phyloP scores from a whole-genome alignment of 2,329 filamentous ascomycete species.

The Biscogniauxia marginata region DNA sequence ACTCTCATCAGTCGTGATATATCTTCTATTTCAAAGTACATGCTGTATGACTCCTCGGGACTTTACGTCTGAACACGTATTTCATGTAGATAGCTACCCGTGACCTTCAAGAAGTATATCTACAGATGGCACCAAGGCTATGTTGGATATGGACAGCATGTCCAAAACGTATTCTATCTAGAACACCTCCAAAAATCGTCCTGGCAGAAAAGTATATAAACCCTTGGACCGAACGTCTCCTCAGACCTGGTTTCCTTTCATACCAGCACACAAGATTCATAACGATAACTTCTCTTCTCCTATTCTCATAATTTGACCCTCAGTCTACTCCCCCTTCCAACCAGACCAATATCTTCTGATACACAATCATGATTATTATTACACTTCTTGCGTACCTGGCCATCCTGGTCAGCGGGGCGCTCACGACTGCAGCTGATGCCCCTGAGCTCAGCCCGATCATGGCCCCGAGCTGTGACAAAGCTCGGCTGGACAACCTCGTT shows the following conservation, averaged over 20 bases:
- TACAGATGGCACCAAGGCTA: not conserved
- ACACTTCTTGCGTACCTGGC: not conserved
- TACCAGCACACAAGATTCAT: not conserved
- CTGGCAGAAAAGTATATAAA: not conserved
- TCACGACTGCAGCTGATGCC: not conserved
- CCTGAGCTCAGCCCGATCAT: constrained; percentile 3
- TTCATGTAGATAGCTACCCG: not conserved
- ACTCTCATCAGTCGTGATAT: not conserved
- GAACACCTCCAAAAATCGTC: no score
- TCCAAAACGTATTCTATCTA: not conserved
- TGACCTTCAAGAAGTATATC: not conserved
- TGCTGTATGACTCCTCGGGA: not conserved
- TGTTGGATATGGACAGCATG: not conserved
- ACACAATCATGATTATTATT: not conserved
- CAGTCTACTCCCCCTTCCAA: not conserved
- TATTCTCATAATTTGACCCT: not conserved
- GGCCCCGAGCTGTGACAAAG: constrained; percentile 14
- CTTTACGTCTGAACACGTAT: not conserved
- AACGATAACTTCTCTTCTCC: not conserved
- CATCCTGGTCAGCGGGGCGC: not conserved
- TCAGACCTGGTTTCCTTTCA: not conserved
- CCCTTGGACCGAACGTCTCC: not conserved
- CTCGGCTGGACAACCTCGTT: constrained; percentile 15
- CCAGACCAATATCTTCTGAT: not conserved
- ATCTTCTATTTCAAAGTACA: not conserved